A percentile compares a stretch with the other conserved stretches of the same genome.
These are phyloP conservation scores for Cercospora nicotianae DNA, from an alignment of 2,329 filamentous ascomycete species.

Conservation along the genomic window DNA sequence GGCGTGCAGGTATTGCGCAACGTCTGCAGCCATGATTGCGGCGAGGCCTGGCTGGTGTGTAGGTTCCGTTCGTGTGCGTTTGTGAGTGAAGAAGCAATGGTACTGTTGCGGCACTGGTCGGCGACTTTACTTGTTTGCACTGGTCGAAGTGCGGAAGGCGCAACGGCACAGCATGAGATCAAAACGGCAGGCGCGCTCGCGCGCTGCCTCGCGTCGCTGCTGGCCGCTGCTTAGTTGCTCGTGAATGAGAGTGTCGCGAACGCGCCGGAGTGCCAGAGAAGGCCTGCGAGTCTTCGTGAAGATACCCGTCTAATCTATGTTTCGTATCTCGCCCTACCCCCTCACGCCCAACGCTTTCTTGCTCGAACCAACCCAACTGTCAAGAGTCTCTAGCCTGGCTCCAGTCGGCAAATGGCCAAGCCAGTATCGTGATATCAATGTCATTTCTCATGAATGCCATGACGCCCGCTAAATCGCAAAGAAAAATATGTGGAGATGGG, in stretches of 20 bases:
- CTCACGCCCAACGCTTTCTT: background rate
- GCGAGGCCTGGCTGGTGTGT: background rate
- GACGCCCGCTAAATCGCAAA: constrained; percentile 13
- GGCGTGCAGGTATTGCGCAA: constrained; percentile 31
- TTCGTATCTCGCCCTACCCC: background rate
- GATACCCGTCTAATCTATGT: background rate
- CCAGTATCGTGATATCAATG: constrained; percentile 10
- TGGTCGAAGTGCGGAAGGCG: background rate
- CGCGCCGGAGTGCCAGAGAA: background rate
- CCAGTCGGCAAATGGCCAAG: background rate
- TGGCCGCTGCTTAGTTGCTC: background rate
- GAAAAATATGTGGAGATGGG: background rate
- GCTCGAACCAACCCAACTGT: background rate
- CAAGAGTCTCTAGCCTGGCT: background rate
- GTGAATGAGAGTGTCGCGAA: background rate
- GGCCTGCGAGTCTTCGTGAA: background rate
- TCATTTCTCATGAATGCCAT: constrained; percentile 11
- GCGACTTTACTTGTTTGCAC: background rate
- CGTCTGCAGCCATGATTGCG: constrained; percentile 25
- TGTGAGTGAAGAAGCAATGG: background rate
- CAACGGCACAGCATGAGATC: background rate
- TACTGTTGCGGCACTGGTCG: background rate
- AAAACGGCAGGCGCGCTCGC: background rate
- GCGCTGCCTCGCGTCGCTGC: background rate
- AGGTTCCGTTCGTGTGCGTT: background rate